Evolutionary conservation across 2,329 filamentous ascomycete species (phyloP).

Genomic region (Ophiocordyceps sinensis): DNA sequence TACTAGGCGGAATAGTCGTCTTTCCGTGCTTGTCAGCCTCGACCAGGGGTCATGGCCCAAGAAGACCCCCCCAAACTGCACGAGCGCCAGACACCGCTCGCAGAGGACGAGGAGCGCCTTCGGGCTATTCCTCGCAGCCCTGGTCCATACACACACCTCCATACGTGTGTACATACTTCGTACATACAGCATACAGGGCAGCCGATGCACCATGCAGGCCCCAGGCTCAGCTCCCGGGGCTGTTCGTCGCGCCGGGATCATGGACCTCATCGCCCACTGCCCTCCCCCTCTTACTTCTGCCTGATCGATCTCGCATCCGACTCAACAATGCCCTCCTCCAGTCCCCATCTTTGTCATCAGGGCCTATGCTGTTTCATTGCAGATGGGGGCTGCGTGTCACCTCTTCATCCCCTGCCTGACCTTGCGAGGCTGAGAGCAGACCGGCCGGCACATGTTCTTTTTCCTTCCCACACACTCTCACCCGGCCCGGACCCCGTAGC

Average conservation of each 20-base stretch:
- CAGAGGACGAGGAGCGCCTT: neutral
- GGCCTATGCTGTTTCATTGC: constrained; percentile 7
- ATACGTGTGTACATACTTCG: too few relatives aligned
- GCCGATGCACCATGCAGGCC: constrained; percentile 3
- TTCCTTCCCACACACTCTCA: constrained; percentile 1
- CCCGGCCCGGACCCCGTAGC: constrained; percentile 1
- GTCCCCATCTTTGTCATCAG: constrained; percentile 5
- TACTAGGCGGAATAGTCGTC: neutral
- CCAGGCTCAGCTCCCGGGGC: constrained; percentile 4
- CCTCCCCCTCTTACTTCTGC: constrained; percentile 2
- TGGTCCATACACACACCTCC: neutral
- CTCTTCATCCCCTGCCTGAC: constrained; percentile 5
- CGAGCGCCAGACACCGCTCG: neutral
- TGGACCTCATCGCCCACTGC: constrained; percentile 1
- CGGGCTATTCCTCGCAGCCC: neutral
- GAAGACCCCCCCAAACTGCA: neutral
- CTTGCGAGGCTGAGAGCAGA: constrained; percentile 7
- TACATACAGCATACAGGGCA: neutral
- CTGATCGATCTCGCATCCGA: constrained; percentile 1
- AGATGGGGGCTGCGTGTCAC: constrained; percentile 9
- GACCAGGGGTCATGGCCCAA: neutral
- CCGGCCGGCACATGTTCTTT: constrained; percentile 2
- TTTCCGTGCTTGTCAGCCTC: constrained; percentile 1
- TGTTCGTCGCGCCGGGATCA: constrained; percentile 4
- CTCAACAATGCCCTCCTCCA: constrained; percentile 3